Evolutionary conservation across 148 eudicot species (phyloP).

Genomic region (Rhododendron mucronatum): DNA sequence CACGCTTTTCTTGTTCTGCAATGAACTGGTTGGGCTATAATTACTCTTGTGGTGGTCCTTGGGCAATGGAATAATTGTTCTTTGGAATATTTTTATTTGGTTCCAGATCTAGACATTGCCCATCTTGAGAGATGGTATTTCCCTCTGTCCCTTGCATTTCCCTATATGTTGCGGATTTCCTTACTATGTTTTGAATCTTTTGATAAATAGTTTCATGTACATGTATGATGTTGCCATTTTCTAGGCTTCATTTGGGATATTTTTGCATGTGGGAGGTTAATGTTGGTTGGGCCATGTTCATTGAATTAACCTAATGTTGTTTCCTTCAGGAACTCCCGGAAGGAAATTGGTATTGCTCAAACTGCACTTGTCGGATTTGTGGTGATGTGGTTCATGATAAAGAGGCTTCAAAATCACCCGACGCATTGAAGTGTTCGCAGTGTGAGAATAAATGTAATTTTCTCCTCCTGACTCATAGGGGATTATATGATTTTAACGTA

Average conservation of each 20-base stretch:
- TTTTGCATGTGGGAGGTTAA: background rate
- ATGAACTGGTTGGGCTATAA: background rate
- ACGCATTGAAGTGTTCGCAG: conserved; percentile 60
- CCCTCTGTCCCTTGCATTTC: background rate
- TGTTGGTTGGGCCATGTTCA: background rate
- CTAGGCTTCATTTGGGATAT: background rate
- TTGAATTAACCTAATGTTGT: conserved; percentile 9
- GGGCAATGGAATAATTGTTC: background rate
- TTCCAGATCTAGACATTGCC: background rate
- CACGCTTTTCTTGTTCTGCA: conserved; percentile 1
- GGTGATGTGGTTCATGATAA: conserved; percentile 52
- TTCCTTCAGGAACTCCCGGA: conserved; percentile 81
- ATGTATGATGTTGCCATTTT: background rate
- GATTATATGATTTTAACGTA: background rate
- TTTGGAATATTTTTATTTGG: background rate
- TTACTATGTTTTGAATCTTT: background rate
- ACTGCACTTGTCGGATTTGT: conserved; percentile 73
- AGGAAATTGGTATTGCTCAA: conserved; percentile 87
- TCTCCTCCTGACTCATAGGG: conserved; percentile 17
- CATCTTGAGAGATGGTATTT: background rate
- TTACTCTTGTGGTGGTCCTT: background rate
- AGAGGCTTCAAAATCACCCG: conserved; percentile 30
- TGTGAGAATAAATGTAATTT: conserved; percentile 75
- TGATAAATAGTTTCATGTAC: background rate
- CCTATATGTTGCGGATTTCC: background rate